A percentile compares a stretch with the other conserved stretches of the same genome.
phyloP scores from a whole-genome alignment of 768 basidiomycete genomes.

The Lactifluus hygrophoroides region DNA sequence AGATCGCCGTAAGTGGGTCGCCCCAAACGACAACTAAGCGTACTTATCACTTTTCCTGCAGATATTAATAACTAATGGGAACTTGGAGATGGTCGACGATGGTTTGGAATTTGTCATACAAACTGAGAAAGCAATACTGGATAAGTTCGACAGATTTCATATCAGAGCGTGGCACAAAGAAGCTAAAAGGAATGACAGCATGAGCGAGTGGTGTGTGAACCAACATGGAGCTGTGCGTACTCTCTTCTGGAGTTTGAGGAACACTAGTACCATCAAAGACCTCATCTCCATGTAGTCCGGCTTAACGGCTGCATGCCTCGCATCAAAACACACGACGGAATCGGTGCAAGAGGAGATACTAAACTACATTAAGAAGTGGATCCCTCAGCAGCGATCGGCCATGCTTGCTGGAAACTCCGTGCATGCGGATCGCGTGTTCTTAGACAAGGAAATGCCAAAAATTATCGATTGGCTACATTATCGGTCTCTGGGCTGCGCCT shows the following conservation, averaged over 20 bases:
- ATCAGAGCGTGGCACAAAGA: background rate
- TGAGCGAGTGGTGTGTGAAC: slow-evolving; percentile 81
- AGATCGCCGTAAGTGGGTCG: slow-evolving; percentile 54
- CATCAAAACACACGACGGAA: slow-evolving; percentile 55
- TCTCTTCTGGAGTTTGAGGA: background rate
- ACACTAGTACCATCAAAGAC: background rate
- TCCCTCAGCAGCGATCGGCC: slow-evolving; percentile 53
- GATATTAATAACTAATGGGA: slow-evolving; percentile 84
- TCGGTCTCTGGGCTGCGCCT: slow-evolving; percentile 36
- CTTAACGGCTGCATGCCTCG: slow-evolving; percentile 68
- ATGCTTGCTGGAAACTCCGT: slow-evolving; percentile 86
- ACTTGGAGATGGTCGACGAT: slow-evolving; percentile 70
- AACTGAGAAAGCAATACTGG: slow-evolving; percentile 60
- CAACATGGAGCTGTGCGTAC: slow-evolving; percentile 67
- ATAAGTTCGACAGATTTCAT: slow-evolving; percentile 40
- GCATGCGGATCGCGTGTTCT: slow-evolving; percentile 68
- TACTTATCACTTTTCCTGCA: slow-evolving; percentile 25
- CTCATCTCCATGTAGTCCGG: slow-evolving; percentile 49
- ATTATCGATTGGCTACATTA: slow-evolving; percentile 76
- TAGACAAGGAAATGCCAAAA: slow-evolving; percentile 72
- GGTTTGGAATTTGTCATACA: slow-evolving; percentile 71
- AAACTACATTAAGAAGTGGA: slow-evolving; percentile 77
- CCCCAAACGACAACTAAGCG: background rate
- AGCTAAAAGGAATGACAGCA: slow-evolving; percentile 36
- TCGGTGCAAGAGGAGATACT: slow-evolving; percentile 55